Evolutionary conservation across 768 basidiomycete genomes (phyloP), one percentile per base, ranked within the genome.

Genomic region (Tricholoma flavovirens): DNA sequence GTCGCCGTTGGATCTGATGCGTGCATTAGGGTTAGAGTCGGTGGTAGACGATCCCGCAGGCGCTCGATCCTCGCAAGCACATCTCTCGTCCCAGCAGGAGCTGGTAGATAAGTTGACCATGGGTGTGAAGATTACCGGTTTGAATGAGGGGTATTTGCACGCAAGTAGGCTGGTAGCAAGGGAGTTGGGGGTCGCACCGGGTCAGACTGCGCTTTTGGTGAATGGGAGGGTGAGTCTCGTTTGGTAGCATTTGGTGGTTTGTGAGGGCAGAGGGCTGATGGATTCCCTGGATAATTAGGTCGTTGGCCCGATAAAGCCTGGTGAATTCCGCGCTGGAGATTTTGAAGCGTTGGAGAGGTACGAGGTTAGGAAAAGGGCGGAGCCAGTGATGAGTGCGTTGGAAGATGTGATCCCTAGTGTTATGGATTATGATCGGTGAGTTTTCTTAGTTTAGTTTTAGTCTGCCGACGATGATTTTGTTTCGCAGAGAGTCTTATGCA

Each of bases 211-310:
- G 0, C 56, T 98, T 35, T 58, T 95, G 33, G 73, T 90, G 51
- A 97, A 97, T 62, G 96, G 95, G 22, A 77, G 95, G 30, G 93
- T 95, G 65, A 67, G 87, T 73, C 7, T 14, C 56, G n/a, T n/a
- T n/a, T n/a, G n/a, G n/a, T n/a, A n/a, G n/a, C 2, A 12, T 12
- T 56, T 58, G 60, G 48, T 56, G 5, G 35, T 21, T 49, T 24
- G 56, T 51, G 24, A 53, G 29, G 33, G 54, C 36, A 32, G 26
- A 40, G 30, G 53, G 43, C 56, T 52, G 29, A 11, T 32, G 2
- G 17, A 8, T 24, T 33, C 21, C 21, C 17, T 40, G 22, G 11
- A 32, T 11, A 8, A 21, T 33, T 32, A 96, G 94, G 70, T 96
- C 51, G 73, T 98, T 24, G 90, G 91, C 0, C 91, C 92, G 0